phyloP scores from a whole-genome alignment of 2,329 filamentous ascomycete genomes.

The Laburnicola sp. region DNA sequence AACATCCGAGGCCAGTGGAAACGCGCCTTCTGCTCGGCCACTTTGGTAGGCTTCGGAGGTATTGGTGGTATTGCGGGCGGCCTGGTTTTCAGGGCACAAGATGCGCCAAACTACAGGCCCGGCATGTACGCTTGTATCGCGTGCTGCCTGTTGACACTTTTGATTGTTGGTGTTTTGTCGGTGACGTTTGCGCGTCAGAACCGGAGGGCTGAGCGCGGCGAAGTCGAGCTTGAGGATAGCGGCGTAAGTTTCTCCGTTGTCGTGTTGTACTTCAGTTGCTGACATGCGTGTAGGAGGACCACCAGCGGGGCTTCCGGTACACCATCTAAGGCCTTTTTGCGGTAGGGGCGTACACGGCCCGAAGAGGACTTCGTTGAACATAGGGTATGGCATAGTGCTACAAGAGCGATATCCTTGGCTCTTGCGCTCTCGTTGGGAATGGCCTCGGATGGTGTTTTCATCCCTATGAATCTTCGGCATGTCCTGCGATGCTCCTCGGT shows the following conservation, averaged over 20 bases:
- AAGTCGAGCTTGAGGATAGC: conserved; percentile 47
- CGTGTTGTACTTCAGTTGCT: conserved; percentile 8
- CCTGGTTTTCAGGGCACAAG: conserved; percentile 65
- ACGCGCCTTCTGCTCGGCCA: conserved; percentile 75
- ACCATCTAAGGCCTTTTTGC: conserved; percentile 17
- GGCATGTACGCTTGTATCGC: conserved; percentile 47
- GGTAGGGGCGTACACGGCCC: neutral
- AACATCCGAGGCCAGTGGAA: conserved; percentile 91
- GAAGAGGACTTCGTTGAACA: neutral
- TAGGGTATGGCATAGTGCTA: neutral
- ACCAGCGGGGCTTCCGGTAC: conserved; percentile 43
- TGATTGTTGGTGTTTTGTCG: conserved; percentile 38
- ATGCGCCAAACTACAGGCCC: conserved; percentile 41
- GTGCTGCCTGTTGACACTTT: conserved; percentile 41
- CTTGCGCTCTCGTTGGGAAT: too few species aligned
- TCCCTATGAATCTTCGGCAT: too few species aligned
- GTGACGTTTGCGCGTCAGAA: conserved; percentile 43
- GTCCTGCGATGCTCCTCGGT: too few species aligned
- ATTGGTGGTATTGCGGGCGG: conserved; percentile 77
- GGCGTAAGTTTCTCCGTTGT: conserved; percentile 31
- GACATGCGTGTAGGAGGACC: conserved; percentile 27
- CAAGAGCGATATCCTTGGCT: neutral
- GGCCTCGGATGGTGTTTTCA: too few species aligned
- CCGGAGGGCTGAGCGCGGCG: conserved; percentile 45
- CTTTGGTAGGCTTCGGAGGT: conserved; percentile 74